Conservation (phyloP, 202 grass and related monocot species). For the Cymbopogon flexuosus region DNA sequence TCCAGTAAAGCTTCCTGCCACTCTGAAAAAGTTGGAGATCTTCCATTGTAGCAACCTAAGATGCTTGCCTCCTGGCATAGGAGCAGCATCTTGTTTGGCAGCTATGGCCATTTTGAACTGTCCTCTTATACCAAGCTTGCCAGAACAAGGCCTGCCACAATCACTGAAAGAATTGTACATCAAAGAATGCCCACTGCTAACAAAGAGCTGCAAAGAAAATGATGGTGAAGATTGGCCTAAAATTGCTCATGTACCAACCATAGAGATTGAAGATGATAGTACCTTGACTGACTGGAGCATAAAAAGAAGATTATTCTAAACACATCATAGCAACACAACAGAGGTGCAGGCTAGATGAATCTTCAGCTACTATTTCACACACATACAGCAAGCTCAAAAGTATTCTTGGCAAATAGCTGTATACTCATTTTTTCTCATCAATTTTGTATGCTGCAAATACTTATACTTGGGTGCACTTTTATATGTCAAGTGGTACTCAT, state of each 20-base stretch:
- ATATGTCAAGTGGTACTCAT: neutral
- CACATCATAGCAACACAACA: neutral
- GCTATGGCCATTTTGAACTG: constrained; percentile 47
- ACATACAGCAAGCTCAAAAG: neutral
- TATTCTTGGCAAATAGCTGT: neutral
- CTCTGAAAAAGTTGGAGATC: constrained; percentile 50
- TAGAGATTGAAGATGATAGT: constrained; percentile 36
- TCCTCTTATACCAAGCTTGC: constrained; percentile 49
- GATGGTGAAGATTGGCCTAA: constrained; percentile 44
- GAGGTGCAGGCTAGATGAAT: neutral
- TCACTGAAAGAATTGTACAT: constrained; percentile 52
- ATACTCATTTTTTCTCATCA: neutral
- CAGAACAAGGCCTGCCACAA: constrained; percentile 44
- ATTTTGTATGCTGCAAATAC: neutral
- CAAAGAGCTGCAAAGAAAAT: constrained; percentile 33
- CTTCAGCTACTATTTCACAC: neutral
- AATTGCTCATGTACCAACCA: constrained; percentile 45
- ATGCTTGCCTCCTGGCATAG: constrained; percentile 42
- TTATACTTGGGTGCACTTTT: neutral
- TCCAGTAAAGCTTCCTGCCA: constrained; percentile 43
- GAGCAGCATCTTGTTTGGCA: constrained; percentile 35
- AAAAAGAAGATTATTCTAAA: constrained; percentile 29
- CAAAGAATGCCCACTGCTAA: constrained; percentile 48
- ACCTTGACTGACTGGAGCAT: constrained; percentile 9
- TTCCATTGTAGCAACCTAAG: constrained; percentile 41